Evolutionary conservation across 768 basidiomycete species (phyloP).

Genomic region (Podaxis sp.): DNA sequence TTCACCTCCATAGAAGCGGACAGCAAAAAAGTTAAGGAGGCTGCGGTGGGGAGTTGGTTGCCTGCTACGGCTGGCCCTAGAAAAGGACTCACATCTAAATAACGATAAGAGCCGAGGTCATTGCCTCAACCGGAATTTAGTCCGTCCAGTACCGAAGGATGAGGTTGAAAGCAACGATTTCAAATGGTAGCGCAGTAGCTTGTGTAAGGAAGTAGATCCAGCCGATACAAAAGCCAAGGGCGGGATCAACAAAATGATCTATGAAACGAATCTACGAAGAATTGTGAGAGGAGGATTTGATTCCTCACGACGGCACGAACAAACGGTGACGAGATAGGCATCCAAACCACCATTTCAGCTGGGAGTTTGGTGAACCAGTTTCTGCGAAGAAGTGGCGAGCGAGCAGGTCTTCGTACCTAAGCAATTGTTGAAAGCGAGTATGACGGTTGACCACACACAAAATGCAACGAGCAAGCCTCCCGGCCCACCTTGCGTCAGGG

Average conservation of each 20-base stretch:
- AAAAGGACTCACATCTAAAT: conserved; percentile 32
- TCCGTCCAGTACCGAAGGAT: conserved; percentile 53
- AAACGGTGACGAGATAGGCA: conserved; percentile 75
- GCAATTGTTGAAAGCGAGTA: conserved; percentile 45
- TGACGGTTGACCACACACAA: conserved; percentile 42
- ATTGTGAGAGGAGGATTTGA: background rate
- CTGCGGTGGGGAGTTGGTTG: conserved; percentile 18
- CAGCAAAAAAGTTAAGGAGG: conserved; percentile 42
- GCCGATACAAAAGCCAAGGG: conserved; percentile 49
- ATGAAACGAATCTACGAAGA: conserved; percentile 49
- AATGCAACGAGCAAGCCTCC: conserved; percentile 46
- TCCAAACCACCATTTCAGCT: conserved; percentile 81
- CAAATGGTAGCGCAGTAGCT: conserved; percentile 39
- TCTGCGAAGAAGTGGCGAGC: background rate
- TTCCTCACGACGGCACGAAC: conserved; percentile 26
- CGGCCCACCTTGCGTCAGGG: conserved; percentile 59
- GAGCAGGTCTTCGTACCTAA: conserved; percentile 23
- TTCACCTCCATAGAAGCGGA: conserved; percentile 45
- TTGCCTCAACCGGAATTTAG: conserved; percentile 39
- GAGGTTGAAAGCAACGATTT: conserved; percentile 51
- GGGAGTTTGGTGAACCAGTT: background rate
- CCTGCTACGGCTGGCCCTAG: background rate
- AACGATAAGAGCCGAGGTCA: conserved; percentile 36
- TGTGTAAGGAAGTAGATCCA: conserved; percentile 55
- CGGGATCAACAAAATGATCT: conserved; percentile 52